Percentiles rank a stretch among this genome's conserved stretches.
These are phyloP conservation scores for Myochromella boudieri DNA, from an alignment of 768 basidiomycete species.

Conservation along the genomic window DNA sequence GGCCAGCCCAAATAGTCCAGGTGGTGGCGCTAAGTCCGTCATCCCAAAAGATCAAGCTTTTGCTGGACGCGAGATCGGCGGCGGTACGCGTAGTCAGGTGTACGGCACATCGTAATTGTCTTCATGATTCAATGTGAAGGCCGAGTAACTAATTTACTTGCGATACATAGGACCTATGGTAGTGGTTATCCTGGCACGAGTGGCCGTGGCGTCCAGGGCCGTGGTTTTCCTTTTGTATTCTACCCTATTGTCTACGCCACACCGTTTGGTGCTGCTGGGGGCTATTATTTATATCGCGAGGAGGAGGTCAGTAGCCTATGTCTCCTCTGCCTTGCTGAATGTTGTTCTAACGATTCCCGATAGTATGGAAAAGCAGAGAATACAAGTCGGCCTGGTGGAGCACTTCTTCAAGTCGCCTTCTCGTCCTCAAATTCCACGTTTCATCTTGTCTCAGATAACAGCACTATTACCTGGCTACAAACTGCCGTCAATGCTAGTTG, in stretches of 20 bases:
- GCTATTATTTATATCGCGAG: slow-evolving; percentile 19
- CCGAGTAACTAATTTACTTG: background rate
- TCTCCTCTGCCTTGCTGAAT: background rate
- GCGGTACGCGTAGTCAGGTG: slow-evolving; percentile 10
- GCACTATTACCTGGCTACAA: slow-evolving; percentile 2
- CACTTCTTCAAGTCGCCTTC: slow-evolving; percentile 15
- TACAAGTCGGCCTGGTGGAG: slow-evolving; percentile 44
- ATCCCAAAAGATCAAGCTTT: slow-evolving; percentile 12
- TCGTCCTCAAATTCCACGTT: slow-evolving; percentile 12
- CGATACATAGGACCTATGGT: slow-evolving; percentile 34
- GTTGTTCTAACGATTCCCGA: background rate
- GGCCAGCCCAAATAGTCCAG: slow-evolving; percentile 6
- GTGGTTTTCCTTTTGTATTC: slow-evolving; percentile 55
- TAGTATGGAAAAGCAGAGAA: slow-evolving; percentile 48
- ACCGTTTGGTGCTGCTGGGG: slow-evolving; percentile 16
- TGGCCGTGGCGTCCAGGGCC: slow-evolving; percentile 38
- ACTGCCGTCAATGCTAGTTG: background rate
- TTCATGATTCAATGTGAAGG: background rate
- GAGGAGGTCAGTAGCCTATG: slow-evolving; percentile 40
- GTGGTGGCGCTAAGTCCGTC: slow-evolving; percentile 5
- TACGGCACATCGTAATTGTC: slow-evolving; percentile 12
- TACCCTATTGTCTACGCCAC: slow-evolving; percentile 54
- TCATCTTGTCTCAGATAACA: slow-evolving; percentile 10
- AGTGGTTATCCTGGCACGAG: slow-evolving; percentile 52
- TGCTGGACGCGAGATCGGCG: slow-evolving; percentile 13